Evolutionary conservation across 441 rosid species (phyloP), one percentile per base, ranked within the genome.

Genomic region (Jatropha podagrica): DNA sequence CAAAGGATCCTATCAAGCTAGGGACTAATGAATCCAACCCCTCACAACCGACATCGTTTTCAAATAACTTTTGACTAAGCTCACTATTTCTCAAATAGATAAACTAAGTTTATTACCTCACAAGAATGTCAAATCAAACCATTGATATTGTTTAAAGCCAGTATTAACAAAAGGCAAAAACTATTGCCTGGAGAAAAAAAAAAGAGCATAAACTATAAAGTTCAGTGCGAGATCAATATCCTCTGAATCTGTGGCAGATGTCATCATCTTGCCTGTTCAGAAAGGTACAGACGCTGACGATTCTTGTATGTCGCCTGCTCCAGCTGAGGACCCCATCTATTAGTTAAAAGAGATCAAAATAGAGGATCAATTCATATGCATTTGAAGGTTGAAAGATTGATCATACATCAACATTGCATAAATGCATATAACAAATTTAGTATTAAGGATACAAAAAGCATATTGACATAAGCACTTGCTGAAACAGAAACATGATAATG

Each of bases 271-370:
- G 81, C 99, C 92, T 96, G 99, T 76, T 96, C 98, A 27, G 97
- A 95, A 52, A 95, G 92, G 85, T 95, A 95, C 12, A 95, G 93
- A 60, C 98, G 96, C 84, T 95, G 99, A 40, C 97, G 93, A 86
- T 89, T 92, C 93, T 93, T 93, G 85, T 93, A 90, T 41, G 96
- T 88, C 5, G 95, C 91, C 86, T 90, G 96, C 68, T 91, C 97
- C 40, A 86, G 92, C 83, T 88, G 93, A 0, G 96, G 91, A 51
- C 94, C 95, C 95, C 98, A 90, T 73, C 98, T 91, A 82, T 66
- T 38, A 59, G 7, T 42, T 75, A 68, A 56, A 67, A 75, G 14
- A 41, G 5, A 20, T 42, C 20, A 49, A 77, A 62, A 65, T 54
- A 41, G 68, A 77, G 18, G 55, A 54, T 42, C 27, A 56, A 65